Evolutionary conservation across 192 early-diverging fungal species (phyloP), one percentile per base, ranked within the genome.

Genomic region (Chytriomyces sp.): DNA sequence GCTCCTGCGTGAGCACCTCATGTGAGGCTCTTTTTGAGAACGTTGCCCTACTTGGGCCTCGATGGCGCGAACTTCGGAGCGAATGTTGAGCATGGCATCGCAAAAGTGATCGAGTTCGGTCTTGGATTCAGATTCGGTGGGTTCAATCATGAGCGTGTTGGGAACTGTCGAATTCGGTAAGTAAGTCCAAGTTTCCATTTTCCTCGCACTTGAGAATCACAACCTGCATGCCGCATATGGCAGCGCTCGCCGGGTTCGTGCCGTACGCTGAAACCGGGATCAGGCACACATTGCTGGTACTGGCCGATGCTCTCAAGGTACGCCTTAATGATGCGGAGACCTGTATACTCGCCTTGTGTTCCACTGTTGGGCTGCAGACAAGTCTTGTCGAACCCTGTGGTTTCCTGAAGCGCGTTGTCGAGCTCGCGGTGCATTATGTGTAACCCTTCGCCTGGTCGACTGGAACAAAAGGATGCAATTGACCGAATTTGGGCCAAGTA

Each of bases 121-220:
- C 76, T 91, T 90, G 73, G 88, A 85, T 81, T 99, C 98, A 65
- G 94, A 96, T 78, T 99, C 98, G 55, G 98, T 99, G 19, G 98
- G 98, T 85, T 99, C 98, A 73, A 99, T 91, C 98, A 99, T 99
- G 54, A 99, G 89, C 19, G 98, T 99, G 88, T 98, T 96, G 69
- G 93, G 84, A 26, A 98, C 96, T 26, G 36, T 17, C 14, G 28
- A 5, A 62, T 2, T 58, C 14, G 22, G 19, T 96, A 7, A 64
- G 86, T 70, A 96, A 86, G 75, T 99, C 95, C 69, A 99, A 81
- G 87, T 96, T 92, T 75, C 96, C 98, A 64, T 94, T 88, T 69
- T 86, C 83, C 72, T 93, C 86, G 83, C 98, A 99, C 80, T 95
- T 93, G 75, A 96, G 86, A 52, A 91, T 89, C 28, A 99, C 92